phyloP scores from a whole-genome alignment of 257 asterid species.

The Coffea canephora region DNA sequence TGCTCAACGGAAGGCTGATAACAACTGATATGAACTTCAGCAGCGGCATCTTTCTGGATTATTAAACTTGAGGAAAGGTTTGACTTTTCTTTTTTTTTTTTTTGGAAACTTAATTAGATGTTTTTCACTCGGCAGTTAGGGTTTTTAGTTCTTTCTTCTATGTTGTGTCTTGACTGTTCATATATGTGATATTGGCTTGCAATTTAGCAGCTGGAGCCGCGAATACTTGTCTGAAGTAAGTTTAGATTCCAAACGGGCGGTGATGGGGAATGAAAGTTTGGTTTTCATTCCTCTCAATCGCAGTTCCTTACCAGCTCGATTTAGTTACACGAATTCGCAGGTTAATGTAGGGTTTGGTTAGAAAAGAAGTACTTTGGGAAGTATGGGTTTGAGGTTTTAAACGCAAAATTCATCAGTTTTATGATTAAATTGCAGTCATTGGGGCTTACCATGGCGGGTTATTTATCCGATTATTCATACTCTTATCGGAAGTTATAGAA shows the following conservation, averaged over 20 bases:
- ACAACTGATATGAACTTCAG: constrained; percentile 10
- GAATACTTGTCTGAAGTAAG: background rate
- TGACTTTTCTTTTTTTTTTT: constrained; percentile 18
- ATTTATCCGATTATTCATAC: too few relatives aligned
- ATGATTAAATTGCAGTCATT: background rate
- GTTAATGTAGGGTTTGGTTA: background rate
- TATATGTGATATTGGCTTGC: background rate
- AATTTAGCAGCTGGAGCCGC: background rate
- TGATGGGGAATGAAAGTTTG: background rate
- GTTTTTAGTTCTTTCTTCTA: constrained; percentile 37
- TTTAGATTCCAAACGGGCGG: background rate
- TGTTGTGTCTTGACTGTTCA: background rate
- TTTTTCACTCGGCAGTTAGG: constrained; percentile 28
- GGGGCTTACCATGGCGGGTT: background rate
- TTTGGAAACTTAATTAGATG: constrained; percentile 8
- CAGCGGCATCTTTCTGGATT: constrained; percentile 22
- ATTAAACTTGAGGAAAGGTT: constrained; percentile 30
- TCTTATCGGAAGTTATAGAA: too few relatives aligned
- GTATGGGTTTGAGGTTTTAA: background rate
- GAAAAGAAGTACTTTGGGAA: background rate
- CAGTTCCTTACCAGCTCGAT: background rate
- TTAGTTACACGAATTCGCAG: background rate
- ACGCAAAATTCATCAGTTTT: background rate
- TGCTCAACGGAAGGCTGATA: background rate
- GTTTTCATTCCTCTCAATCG: background rate